Evolutionary conservation across 2,329 filamentous ascomycete genomes (phyloP).

Genomic region (Ophiosphaerella narmari): DNA sequence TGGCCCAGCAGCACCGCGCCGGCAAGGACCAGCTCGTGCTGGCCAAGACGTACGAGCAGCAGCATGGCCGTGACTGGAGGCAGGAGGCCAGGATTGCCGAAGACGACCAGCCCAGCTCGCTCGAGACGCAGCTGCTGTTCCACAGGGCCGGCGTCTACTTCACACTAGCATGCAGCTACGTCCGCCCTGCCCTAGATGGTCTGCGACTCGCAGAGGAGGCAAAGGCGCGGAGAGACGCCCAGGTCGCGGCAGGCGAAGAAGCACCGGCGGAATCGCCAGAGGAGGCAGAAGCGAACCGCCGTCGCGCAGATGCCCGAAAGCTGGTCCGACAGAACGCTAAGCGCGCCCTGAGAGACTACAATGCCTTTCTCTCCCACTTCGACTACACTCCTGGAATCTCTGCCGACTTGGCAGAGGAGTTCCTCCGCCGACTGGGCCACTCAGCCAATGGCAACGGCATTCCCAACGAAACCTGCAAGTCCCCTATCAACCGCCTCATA

Average conservation of each 20-base stretch:
- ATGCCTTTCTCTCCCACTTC: constrained; percentile 71
- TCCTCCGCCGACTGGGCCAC: constrained; percentile 42
- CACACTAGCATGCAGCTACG: constrained; percentile 69
- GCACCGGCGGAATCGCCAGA: constrained; percentile 45
- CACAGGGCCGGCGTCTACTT: constrained; percentile 76
- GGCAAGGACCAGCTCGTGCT: constrained; percentile 59
- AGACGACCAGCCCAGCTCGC: constrained; percentile 72
- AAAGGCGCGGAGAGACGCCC: constrained; percentile 27
- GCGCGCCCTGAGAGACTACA: constrained; percentile 74
- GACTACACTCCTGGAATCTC: constrained; percentile 78
- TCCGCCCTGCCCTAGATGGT: constrained; percentile 61
- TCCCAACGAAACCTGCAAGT: constrained; percentile 7
- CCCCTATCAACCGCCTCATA: constrained; percentile 31
- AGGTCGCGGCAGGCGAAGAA: constrained; percentile 32
- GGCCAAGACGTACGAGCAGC: constrained; percentile 50
- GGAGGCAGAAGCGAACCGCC: constrained; percentile 54
- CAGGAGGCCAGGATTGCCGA: constrained; percentile 60
- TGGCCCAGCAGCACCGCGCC: constrained; percentile 58
- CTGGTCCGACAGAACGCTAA: constrained; percentile 75
- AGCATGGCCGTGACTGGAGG: constrained; percentile 52
- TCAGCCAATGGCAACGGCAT: constrained; percentile 20
- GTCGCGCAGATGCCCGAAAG: constrained; percentile 66
- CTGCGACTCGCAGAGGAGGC: constrained; percentile 47
- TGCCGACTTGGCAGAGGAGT: constrained; percentile 62
- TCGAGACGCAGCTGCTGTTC: constrained; percentile 76